A percentile compares a stretch with the other conserved stretches of the same genome.
Conservation (phyloP, 306 rosid genomes). For the Macrotyloma uniflorum region DNA sequence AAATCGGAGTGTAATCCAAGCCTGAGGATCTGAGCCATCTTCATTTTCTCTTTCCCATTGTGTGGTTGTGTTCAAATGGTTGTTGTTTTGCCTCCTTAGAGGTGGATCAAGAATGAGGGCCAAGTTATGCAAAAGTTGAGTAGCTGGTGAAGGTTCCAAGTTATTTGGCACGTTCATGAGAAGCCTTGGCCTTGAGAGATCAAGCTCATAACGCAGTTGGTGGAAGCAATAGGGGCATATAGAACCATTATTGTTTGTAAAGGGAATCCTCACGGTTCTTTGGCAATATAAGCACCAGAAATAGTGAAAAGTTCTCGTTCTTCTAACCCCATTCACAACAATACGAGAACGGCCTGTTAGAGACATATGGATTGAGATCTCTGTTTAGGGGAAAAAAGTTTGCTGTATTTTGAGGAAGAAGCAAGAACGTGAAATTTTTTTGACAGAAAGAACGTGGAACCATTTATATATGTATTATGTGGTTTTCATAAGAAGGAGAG, state of each 20-base stretch:
- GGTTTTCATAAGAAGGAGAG: neutral
- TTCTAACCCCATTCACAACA: slow-evolving; percentile 55
- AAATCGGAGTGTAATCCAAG: slow-evolving; percentile 63
- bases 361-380: slow-evolving; percentile 46
- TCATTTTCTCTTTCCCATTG: slow-evolving; percentile 42
- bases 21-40: neutral
- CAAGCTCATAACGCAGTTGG: slow-evolving; percentile 50
- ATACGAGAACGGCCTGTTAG: slow-evolving; percentile 54
- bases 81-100: slow-evolving; percentile 12
- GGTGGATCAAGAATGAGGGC: slow-evolving; percentile 54
- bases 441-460: neutral
- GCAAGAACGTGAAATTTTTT: slow-evolving; percentile 12
- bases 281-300: slow-evolving; percentile 67
- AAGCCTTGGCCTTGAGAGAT: slow-evolving; percentile 51
- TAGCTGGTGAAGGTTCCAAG: slow-evolving; percentile 32
- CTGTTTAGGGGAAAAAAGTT: neutral
- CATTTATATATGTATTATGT: slow-evolving; percentile 9
- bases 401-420: slow-evolving; percentile 40
- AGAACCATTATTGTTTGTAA: slow-evolving; percentile 3
- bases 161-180: slow-evolving; percentile 23
- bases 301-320: slow-evolving; percentile 67
- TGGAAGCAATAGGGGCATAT: slow-evolving; percentile 62
- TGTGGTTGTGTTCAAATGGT: slow-evolving; percentile 3
- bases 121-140: slow-evolving; percentile 38
- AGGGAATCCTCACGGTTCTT: slow-evolving; percentile 46